These are phyloP conservation scores for Gossypium raimondii DNA, from an alignment of 345 rosid species.

Conservation along the genomic window DNA sequence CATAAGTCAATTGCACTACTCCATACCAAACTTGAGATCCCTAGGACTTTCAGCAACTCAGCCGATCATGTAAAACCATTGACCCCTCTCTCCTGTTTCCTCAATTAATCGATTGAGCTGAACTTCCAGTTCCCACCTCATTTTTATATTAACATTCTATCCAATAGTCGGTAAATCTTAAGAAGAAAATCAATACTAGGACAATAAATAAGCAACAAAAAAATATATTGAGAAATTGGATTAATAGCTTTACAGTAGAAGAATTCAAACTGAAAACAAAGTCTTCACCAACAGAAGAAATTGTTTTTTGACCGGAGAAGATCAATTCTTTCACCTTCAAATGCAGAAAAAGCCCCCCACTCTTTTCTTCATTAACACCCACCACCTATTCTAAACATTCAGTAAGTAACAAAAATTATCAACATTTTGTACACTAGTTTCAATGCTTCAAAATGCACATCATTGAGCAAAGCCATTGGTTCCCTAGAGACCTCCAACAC, in stretches of 20 bases:
- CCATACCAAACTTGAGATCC: not conserved
- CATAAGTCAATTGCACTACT: not conserved
- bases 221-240: not conserved
- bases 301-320: not conserved
- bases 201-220: not conserved
- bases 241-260: conserved; percentile 9
- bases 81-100: not conserved
- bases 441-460: not conserved
- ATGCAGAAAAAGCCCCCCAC: conserved; percentile 29
- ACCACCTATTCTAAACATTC: conserved; percentile 6
- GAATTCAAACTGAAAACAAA: conserved; percentile 13
- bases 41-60: not conserved
- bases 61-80: not conserved
- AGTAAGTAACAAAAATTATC: not conserved
- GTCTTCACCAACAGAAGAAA: not conserved
- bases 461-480: not conserved
- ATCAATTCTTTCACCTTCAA: conserved; percentile 11
- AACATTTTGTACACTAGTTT: not conserved
- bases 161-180: not conserved
- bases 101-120: too few relatives aligned
- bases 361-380: not conserved
- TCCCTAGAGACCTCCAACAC: not conserved
- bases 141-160: not conserved
- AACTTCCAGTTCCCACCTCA: not conserved
- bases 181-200: not conserved